phyloP scores from a whole-genome alignment of 179 eudicot genomes.

The Amaranthus tricolor region DNA sequence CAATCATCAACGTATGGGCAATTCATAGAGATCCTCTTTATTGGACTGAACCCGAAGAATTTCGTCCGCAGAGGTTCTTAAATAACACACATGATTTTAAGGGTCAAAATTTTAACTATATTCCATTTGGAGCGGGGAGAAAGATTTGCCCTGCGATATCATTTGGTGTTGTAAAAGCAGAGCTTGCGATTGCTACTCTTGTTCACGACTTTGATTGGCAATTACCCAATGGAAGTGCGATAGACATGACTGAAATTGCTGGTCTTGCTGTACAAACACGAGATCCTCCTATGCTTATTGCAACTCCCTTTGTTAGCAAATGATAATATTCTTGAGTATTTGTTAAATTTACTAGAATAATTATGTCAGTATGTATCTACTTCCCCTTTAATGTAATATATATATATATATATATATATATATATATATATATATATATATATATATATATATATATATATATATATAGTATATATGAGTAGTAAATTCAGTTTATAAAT shows the following conservation, averaged over 20 bases:
- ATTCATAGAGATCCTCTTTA: not conserved
- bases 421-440: too few species aligned
- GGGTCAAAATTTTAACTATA: conserved; percentile 22
- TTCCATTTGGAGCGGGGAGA: conserved; percentile 33
- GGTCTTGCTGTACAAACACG: not conserved
- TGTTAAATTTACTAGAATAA: too few species aligned
- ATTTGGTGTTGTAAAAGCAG: not conserved
- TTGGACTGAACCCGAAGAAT: conserved; percentile 28
- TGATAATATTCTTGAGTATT: too few species aligned
- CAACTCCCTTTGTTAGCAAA: too few species aligned
- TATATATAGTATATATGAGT: too few species aligned
- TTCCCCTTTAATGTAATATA: too few species aligned
- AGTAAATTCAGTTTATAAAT: too few species aligned
- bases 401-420: too few species aligned
- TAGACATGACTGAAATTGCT: not conserved
- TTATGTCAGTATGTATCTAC: too few species aligned
- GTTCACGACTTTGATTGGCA: conserved; percentile 8
- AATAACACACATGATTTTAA: conserved; percentile 1
- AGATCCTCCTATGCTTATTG: conserved; percentile 15
- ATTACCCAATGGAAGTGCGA: conserved; percentile 5
- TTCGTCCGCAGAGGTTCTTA: conserved; percentile 26
- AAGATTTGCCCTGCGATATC: conserved; percentile 28
- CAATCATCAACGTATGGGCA: conserved; percentile 17
- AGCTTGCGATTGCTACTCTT: not conserved
- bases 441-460: too few species aligned